Percentiles rank a stretch among this genome's conserved stretches.
These are phyloP conservation scores for Candida gorgasii DNA, from an alignment of 805 yeast genomes.

Conservation along the genomic window DNA sequence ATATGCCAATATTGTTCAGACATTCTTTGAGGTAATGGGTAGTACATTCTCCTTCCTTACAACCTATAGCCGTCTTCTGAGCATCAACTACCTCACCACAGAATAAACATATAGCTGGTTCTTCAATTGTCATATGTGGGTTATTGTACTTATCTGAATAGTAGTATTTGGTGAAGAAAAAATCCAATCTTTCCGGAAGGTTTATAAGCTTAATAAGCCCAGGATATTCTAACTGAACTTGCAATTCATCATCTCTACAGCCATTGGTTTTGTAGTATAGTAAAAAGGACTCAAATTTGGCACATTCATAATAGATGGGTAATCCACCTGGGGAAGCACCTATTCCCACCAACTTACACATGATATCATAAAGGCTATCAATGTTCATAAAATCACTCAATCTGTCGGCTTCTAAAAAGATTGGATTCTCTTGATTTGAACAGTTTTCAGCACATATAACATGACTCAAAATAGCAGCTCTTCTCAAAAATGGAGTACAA, in stretches of 20 bases:
- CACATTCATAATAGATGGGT: constrained; percentile 26
- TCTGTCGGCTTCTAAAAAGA: constrained; percentile 52
- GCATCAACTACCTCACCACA: constrained; percentile 71
- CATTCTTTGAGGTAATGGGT: constrained; percentile 67
- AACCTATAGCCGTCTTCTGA: constrained; percentile 62
- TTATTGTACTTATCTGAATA: constrained; percentile 45
- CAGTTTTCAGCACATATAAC: constrained; percentile 52
- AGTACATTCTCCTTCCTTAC: constrained; percentile 73
- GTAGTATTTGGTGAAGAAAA: constrained; percentile 62
- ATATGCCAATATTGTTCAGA: constrained; percentile 66
- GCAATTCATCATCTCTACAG: constrained; percentile 4
- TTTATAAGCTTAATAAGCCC: constrained; percentile 60
- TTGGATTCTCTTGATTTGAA: constrained; percentile 14
- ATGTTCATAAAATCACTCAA: constrained; percentile 52
- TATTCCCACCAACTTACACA: constrained; percentile 20
- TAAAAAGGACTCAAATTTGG: constrained; percentile 24
- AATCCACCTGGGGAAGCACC: too few relatives aligned
- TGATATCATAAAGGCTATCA: constrained; percentile 32
- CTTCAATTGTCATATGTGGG: constrained; percentile 45
- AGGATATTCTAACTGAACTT: constrained; percentile 54
- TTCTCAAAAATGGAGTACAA: constrained; percentile 64
- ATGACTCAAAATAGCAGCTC: constrained; percentile 56
- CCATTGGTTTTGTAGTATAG: constrained; percentile 2
- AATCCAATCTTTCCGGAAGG: constrained; percentile 67
- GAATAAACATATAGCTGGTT: constrained; percentile 84